phyloP scores from a whole-genome alignment of 2,329 filamentous ascomycete genomes.

The Stagonosporopsis vannaccii region DNA sequence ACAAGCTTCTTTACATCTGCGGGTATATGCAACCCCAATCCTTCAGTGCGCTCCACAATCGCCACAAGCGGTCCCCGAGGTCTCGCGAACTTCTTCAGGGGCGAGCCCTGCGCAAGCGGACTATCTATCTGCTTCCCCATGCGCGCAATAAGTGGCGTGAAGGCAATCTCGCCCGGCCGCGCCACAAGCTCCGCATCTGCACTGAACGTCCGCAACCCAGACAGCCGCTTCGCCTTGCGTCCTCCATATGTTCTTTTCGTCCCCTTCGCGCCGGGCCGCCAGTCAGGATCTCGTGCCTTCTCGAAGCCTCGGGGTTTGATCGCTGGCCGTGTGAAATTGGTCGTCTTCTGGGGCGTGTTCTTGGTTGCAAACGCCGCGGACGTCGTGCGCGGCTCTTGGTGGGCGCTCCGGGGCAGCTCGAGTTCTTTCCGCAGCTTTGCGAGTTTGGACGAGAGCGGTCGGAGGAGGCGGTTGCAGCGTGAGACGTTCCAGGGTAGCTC shows the following conservation, averaged over 20 bases:
- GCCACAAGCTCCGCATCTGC: slow-evolving; percentile 13
- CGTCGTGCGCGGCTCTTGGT: slow-evolving; percentile 29
- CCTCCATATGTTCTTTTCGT: slow-evolving; percentile 46
- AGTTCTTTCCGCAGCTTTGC: slow-evolving; percentile 47
- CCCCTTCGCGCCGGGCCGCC: slow-evolving; percentile 40
- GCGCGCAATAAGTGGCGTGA: slow-evolving; percentile 46
- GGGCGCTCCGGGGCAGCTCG: slow-evolving; percentile 30
- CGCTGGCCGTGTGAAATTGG: slow-evolving; percentile 35
- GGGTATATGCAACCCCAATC: slow-evolving; percentile 30
- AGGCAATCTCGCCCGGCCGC: slow-evolving; percentile 44
- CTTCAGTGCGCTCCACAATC: slow-evolving; percentile 27
- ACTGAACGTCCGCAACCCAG: slow-evolving; percentile 7
- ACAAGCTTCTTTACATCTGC: slow-evolving; percentile 40
- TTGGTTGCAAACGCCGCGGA: slow-evolving; percentile 36
- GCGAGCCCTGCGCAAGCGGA: slow-evolving; percentile 39
- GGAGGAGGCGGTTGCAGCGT: slow-evolving; percentile 53
- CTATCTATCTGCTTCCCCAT: slow-evolving; percentile 39
- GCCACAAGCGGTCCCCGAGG: slow-evolving; percentile 35
- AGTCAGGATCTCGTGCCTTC: slow-evolving; percentile 46
- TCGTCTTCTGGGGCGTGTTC: slow-evolving; percentile 35
- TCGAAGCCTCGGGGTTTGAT: slow-evolving; percentile 44
- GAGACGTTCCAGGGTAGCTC: slow-evolving; percentile 52
- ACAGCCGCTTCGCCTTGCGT: slow-evolving; percentile 30
- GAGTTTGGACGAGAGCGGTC: slow-evolving; percentile 53
- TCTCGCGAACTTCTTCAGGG: slow-evolving; percentile 31